Conservation (phyloP, 2,329 filamentous ascomycete species). For the Aspergillus viridinutans region DNA sequence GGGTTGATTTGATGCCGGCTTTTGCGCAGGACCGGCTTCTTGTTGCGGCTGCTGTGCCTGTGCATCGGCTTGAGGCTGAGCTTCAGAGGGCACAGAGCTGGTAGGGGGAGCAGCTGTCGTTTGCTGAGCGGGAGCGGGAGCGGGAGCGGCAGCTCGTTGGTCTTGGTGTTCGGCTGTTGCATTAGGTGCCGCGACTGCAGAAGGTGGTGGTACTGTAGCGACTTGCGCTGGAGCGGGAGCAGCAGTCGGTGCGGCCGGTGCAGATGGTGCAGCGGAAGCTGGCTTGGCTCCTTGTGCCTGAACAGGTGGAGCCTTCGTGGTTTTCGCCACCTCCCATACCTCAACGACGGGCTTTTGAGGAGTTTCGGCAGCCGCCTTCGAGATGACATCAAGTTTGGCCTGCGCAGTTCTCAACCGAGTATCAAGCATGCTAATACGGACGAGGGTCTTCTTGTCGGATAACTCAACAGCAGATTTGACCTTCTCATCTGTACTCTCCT, state of each 20-base stretch:
- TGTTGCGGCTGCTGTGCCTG: conserved; percentile 16
- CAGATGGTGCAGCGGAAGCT: conserved; percentile 16
- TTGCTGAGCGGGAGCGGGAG: conserved; percentile 12
- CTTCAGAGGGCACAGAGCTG: conserved; percentile 7
- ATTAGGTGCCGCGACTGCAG: not conserved
- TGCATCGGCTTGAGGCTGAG: conserved; percentile 10
- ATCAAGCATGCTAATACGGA: conserved; percentile 75
- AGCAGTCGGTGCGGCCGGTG: conserved; percentile 16
- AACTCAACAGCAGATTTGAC: conserved; percentile 62
- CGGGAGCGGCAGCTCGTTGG: conserved; percentile 9
- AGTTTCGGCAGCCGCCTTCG: conserved; percentile 78
- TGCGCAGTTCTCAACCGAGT: conserved; percentile 60
- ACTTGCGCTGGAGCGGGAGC: conserved; percentile 12
- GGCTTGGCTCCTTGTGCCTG: conserved; percentile 31
- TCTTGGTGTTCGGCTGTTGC: not conserved
- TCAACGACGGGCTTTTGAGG: conserved; percentile 78
- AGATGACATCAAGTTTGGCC: conserved; percentile 73
- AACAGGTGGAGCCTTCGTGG: conserved; percentile 50
- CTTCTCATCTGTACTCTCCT: conserved; percentile 55
- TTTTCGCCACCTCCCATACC: conserved; percentile 79
- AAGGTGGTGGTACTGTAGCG: conserved; percentile 6
- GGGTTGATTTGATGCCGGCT: conserved; percentile 8
- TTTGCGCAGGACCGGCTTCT: conserved; percentile 14
- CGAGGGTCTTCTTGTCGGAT: conserved; percentile 67
- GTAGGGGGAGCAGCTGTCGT: conserved; percentile 5